Base-by-base conservation (phyloP, 2,329 filamentous ascomycete species). In the Botrytis tulipae region DNA sequence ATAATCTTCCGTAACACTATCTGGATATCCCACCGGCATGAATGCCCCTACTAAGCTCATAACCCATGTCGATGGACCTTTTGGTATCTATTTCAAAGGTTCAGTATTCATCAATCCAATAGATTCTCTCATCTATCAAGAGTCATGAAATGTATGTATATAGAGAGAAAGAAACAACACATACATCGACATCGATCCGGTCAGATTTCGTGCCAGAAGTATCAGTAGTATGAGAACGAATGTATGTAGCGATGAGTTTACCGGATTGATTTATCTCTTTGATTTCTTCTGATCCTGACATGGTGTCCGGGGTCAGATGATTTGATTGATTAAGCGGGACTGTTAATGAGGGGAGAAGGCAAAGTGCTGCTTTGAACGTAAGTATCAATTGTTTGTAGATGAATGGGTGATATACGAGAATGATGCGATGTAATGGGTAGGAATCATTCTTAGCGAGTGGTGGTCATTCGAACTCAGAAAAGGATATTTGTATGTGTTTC, bases 1-100 rank as follows among this genome's bases (percentile, higher is more conserved):
- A 81, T 93, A 93, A 81, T 93, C 91, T 51, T 88, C 84, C n/a
- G 87, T 91, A 54, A 93, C 91, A 76, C 89, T 92, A 62, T 90
- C 86, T 4, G 91, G 91, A 82, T 90, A 93, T 20, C 91, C 91
- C 2, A 88, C 86, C 0, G 91, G 91, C 4, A 93, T 83, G 78
- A 93, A 93, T 9, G 91, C 85, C 76, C 89, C 86, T 18, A 91
- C 81, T 2, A 89, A 75, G 72, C 72, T 78, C 68, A 74, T 78
- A 9, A 74, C 76, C 77, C 79, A 79, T 29, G 73, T 77, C n/a
- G 75, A 76, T 16, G 74, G 75, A 69, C 76, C 76, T 46, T 77
- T 69, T 2, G 79, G 78, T 44, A 78, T 67, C 78, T 80, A 40
- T 25, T 18, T 62, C 22, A 32, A 79, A 20, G 7, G 10, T 40